phyloP scores from a whole-genome alignment of 2,329 filamentous ascomycete genomes.

The Alternaria novae-zelandiae region DNA sequence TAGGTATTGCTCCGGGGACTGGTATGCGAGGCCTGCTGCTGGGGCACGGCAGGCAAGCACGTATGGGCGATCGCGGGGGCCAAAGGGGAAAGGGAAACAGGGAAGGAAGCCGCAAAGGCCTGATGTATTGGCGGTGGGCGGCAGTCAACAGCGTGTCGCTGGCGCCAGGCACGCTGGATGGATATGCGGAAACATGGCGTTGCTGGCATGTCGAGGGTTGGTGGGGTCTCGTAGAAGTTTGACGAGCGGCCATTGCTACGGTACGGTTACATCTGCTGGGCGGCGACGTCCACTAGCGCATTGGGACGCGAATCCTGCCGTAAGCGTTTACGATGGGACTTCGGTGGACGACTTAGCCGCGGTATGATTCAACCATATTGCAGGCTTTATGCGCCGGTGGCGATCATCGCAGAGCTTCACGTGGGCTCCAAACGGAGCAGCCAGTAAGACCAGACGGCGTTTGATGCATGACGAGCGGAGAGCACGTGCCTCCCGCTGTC shows the following conservation, averaged over 20 bases:
- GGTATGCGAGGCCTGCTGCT: conserved; percentile 29
- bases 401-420: conserved; percentile 7
- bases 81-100: conserved; percentile 12
- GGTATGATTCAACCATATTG: conserved; percentile 37
- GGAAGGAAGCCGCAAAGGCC: conserved; percentile 8
- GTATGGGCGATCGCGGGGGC: conserved; percentile 37
- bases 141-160: conserved; percentile 22
- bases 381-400: conserved; percentile 16
- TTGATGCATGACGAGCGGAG: conserved; percentile 7
- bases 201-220: conserved; percentile 33
- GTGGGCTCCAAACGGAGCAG: conserved; percentile 11
- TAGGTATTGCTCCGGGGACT: conserved; percentile 39
- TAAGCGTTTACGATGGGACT: conserved; percentile 20
- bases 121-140: conserved; percentile 16
- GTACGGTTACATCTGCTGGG: conserved; percentile 38
- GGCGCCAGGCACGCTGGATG: conserved; percentile 29
- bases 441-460: conserved; percentile 5
- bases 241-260: conserved; percentile 34
- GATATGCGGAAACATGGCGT: conserved; percentile 30
- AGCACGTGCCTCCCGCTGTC: conserved; percentile 16
- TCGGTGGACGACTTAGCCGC: conserved; percentile 22
- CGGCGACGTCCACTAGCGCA: conserved; percentile 31
- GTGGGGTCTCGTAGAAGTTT: conserved; percentile 35
- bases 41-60: conserved; percentile 39
- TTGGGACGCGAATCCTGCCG: conserved; percentile 17